Base-by-base conservation (phyloP, 163 green algal genomes). In the Scenedesmus sp. region DNA sequence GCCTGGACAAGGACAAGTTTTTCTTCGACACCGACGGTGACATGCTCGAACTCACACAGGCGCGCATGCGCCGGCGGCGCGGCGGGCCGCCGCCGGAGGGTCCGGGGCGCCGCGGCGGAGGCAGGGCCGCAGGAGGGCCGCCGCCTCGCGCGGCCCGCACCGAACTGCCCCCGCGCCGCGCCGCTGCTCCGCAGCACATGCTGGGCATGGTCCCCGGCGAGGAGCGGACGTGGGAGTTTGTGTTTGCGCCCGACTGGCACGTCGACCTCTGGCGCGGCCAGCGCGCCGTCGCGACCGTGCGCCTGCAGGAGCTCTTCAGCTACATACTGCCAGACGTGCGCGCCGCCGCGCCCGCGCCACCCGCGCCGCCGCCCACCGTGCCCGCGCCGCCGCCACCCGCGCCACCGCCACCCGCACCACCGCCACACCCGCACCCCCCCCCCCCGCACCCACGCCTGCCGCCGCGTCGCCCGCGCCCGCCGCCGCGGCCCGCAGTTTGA, bases 1-100 rank as follows among this genome's bases (percentile, higher is more conserved):
- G 86, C 1, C 70, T 90, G 18, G 70, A 57, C 33, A 67, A 83
- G 20, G 63, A 74, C 14, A 73, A 64, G 14, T 74, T 85, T 13
- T 65, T 65, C 20, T 87, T 90, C 45, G 86, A 90, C 77, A 87
- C 86, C 9, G 83, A 88, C 51, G 20, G 54, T 33, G 86, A 90
- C 45, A 70, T 77, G 53, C 74, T 90, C 39, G 80, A 63, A 15
- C 83, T 90, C 20, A 74, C 67, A 17, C 15, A 64, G 42, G 73
- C 75, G 73, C 36, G 60, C 51, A 36, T 29, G n/a, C 24, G 24
- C 24, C 9, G n/a, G n/a, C n/a, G n/a, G n/a, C n/a, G n/a, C n/a
- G n/a, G n/a, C n/a, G n/a, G n/a, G n/a, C n/a, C n/a, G n/a, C n/a
- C n/a, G n/a, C n/a, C n/a, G 48, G 18, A 57, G 15, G 18, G 48